Base-by-base conservation (phyloP, 176 grass and related monocot genomes). In the Zizania latifolia region DNA sequence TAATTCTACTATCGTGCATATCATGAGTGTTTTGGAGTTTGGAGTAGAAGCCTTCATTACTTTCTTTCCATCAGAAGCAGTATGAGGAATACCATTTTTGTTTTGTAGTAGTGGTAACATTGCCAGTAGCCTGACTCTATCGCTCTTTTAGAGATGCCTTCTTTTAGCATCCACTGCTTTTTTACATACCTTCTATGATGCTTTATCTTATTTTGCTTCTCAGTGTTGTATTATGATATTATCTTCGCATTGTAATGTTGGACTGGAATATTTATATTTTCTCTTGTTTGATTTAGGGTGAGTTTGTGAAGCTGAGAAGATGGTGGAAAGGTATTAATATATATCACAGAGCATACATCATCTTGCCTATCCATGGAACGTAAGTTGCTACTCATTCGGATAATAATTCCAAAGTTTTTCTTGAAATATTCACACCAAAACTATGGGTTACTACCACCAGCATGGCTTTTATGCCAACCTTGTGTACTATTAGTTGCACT, bases 241-340 rank as follows among this genome's bases (percentile, higher is more conserved):
- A 33, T 66, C 28, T 57, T 83, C 38, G 68, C 16, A 21, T 64
- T 22, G 37, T 65, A 58, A 70, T 77, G 31, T 71, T 65, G 37
- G 32, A 83, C 68, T 67, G 16, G 3, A 74, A 68, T 32, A 33
- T 33, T 70, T 70, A 70, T 58, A 15, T 4, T 63, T 51, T 19
- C 27, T 53, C n/a, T 60, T 73, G 59, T 72, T 78, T 70, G n/a
- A 78, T 66, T 6, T 75, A 88, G 86, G 9, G 2, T 75, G 62
- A 75, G 44, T 98, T 98, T 29, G 8, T 31, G 44, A 98, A 94
- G 75, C 76, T 98, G 72, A 94, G 95, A 79, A 89, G 89, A 85
- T 98, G 95, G 95, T 94, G 91, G 88, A 98, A 98, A 90, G 95
- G 86, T 86, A 84, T 92, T 35, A 89, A 88, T 75, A 94, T 94